These are phyloP conservation scores for Termitomyces titanicus DNA, from an alignment of 768 basidiomycete genomes.

Conservation along the genomic window DNA sequence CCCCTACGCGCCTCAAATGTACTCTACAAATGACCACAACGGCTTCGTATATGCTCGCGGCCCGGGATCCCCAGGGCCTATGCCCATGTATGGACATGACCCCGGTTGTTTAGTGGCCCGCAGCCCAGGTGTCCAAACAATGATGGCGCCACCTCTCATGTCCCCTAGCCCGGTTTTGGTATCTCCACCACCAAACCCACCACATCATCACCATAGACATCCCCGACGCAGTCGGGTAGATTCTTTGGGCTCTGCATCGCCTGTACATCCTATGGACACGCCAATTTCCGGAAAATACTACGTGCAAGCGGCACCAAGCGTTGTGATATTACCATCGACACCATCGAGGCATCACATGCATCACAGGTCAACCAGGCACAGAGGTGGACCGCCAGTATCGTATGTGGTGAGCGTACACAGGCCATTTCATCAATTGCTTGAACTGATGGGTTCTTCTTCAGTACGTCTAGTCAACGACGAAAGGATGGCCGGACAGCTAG, in stretches of 20 bases:
- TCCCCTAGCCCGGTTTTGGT: slow-evolving; percentile 1
- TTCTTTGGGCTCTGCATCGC: slow-evolving; percentile 1
- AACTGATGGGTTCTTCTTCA: not conserved
- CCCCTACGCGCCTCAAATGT: slow-evolving; percentile 7
- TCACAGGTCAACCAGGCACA: slow-evolving; percentile 6
- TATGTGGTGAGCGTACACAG: slow-evolving; percentile 8
- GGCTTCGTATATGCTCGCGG: slow-evolving; percentile 12
- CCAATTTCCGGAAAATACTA: slow-evolving; percentile 6
- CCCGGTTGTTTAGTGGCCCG: not conserved
- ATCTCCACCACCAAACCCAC: slow-evolving; percentile 2
- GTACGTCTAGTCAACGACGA: not conserved
- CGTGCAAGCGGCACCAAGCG: slow-evolving; percentile 1
- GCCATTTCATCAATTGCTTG: not conserved
- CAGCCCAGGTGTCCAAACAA: slow-evolving; percentile 7
- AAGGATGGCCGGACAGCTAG: not conserved
- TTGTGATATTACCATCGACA: slow-evolving; percentile 3
- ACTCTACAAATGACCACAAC: slow-evolving; percentile 3
- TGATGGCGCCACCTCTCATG: not conserved
- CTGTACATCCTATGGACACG: not conserved
- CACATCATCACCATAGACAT: slow-evolving; percentile 2
- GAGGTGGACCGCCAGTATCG: not conserved
- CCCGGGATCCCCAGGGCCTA: slow-evolving; percentile 14
- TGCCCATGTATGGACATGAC: slow-evolving; percentile 10
- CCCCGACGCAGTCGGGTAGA: slow-evolving; percentile 7
- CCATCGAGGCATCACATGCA: slow-evolving; percentile 2